phyloP scores from a whole-genome alignment of 495 filamentous ascomycete species.

The Staphylotrichum tortipilum region DNA sequence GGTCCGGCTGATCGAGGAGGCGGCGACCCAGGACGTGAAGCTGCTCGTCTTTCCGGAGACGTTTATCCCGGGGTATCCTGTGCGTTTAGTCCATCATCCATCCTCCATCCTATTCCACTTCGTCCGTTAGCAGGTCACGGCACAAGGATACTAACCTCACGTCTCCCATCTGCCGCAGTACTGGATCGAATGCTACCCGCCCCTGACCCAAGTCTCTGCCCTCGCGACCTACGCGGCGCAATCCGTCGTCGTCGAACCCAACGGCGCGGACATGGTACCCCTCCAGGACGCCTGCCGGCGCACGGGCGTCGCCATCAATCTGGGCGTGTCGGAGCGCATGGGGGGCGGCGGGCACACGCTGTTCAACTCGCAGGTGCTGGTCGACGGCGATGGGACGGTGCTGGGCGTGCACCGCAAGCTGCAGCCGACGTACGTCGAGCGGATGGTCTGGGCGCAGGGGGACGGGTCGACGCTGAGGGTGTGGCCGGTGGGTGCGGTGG shows the following conservation, averaged over 20 bases:
- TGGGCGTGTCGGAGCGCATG: constrained; percentile 36
- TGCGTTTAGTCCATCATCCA: not conserved
- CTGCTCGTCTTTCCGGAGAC: constrained; percentile 31
- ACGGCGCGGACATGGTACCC: constrained; percentile 22
- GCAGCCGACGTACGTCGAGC: constrained; percentile 42
- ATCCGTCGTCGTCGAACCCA: constrained; percentile 23
- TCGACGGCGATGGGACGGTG: constrained; percentile 32
- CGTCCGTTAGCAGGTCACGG: too few relatives aligned
- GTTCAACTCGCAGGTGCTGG: constrained; percentile 37
- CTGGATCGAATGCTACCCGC: constrained; percentile 28
- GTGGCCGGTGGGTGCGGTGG: constrained; percentile 1
- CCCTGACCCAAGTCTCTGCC: constrained; percentile 19
- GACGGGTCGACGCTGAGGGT: constrained; percentile 29
- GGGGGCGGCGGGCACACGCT: constrained; percentile 24
- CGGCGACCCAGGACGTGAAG: constrained; percentile 20
- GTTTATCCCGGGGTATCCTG: constrained; percentile 29
- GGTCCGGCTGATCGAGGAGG: constrained; percentile 20
- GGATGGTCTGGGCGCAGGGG: constrained; percentile 38
- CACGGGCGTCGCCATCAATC: constrained; percentile 22
- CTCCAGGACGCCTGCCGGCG: constrained; percentile 28
- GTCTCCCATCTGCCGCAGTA: too few relatives aligned
- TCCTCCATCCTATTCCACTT: too few relatives aligned
- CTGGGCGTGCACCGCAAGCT: constrained; percentile 41
- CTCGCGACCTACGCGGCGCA: constrained; percentile 26
- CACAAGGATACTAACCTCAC: not conserved